Conservation (phyloP, 805 yeast species). For the Vanderwaltozyma tropicalis region DNA sequence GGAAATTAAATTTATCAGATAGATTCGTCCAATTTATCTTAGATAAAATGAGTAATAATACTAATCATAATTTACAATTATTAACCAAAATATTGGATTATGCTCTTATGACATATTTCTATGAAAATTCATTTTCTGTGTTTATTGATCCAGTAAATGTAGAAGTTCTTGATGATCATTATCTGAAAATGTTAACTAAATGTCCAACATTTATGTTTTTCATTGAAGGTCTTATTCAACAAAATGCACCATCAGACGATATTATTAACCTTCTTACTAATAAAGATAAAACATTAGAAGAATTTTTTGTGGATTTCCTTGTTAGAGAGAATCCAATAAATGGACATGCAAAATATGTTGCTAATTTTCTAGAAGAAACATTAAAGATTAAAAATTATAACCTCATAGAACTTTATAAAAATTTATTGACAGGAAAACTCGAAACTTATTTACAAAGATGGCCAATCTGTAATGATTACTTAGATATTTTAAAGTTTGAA, state of each 20-base stretch:
- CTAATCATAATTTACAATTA: conserved; percentile 24
- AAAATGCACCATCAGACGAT: conserved; percentile 20
- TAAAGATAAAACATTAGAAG: conserved; percentile 17
- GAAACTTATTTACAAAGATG: conserved; percentile 16
- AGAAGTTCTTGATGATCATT: conserved; percentile 19
- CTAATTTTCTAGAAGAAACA: conserved; percentile 16
- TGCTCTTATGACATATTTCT: conserved; percentile 28
- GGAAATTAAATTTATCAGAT: conserved; percentile 25
- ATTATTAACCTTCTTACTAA: conserved; percentile 19
- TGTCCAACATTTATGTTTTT: conserved; percentile 29
- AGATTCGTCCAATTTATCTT: conserved; percentile 23
- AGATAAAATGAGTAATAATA: conserved; percentile 25
- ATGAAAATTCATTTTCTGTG: conserved; percentile 26
- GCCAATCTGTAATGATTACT: conserved; percentile 16
- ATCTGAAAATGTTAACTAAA: conserved; percentile 17
- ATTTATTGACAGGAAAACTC: conserved; percentile 18
- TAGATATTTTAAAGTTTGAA: conserved; percentile 18
- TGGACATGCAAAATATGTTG: conserved; percentile 22
- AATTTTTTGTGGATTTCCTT: conserved; percentile 26
- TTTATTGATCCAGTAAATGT: conserved; percentile 28
- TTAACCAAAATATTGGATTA: conserved; percentile 26
- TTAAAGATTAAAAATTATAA: conserved; percentile 21
- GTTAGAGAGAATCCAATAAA: conserved; percentile 29
- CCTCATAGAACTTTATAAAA: conserved; percentile 24
- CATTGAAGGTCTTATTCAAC: conserved; percentile 22